These are phyloP conservation scores for Peribolospora kevripleyi DNA, from an alignment of 768 basidiomycete genomes.

Conservation along the genomic window DNA sequence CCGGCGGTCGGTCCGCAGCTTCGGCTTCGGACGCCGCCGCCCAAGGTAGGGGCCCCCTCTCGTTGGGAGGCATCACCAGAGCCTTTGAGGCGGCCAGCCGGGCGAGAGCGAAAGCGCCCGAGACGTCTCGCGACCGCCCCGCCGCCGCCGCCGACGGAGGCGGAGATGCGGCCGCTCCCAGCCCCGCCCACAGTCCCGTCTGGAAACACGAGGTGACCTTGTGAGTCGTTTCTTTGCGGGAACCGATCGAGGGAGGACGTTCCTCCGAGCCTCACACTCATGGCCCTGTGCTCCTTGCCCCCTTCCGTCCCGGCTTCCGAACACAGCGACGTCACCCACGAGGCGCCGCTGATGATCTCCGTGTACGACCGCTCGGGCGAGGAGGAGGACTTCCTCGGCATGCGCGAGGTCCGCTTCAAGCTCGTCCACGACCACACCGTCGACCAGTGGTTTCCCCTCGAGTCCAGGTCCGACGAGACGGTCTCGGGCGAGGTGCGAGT, in stretches of 20 bases:
- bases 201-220: slow-evolving; percentile 99
- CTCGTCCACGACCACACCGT: slow-evolving; percentile 81
- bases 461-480: slow-evolving; percentile 28
- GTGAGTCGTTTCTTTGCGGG: slow-evolving; percentile 30
- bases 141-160: slow-evolving; percentile 3
- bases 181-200: slow-evolving; percentile 50
- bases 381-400: slow-evolving; percentile 73
- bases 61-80: too few relatives aligned
- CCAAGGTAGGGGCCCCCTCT: too few relatives aligned
- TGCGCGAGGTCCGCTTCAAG: slow-evolving; percentile 69
- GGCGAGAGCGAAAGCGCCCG: background rate
- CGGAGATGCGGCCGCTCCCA: too few relatives aligned
- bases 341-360: slow-evolving; percentile 58
- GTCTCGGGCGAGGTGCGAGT: slow-evolving; percentile 85
- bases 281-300: slow-evolving; percentile 7
- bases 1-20: slow-evolving; percentile 4
- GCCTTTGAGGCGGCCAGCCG: slow-evolving; percentile 1
- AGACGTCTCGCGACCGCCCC: background rate
- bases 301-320: slow-evolving; percentile 7
- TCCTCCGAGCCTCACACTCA: background rate
- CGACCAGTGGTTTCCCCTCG: slow-evolving; percentile 73
- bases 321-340: slow-evolving; percentile 70
- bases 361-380: slow-evolving; percentile 50
- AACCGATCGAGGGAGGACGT: background rate
- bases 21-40: too few relatives aligned